phyloP scores from a whole-genome alignment of 2,329 filamentous ascomycete genomes.

The Colletotrichum coccodes region DNA sequence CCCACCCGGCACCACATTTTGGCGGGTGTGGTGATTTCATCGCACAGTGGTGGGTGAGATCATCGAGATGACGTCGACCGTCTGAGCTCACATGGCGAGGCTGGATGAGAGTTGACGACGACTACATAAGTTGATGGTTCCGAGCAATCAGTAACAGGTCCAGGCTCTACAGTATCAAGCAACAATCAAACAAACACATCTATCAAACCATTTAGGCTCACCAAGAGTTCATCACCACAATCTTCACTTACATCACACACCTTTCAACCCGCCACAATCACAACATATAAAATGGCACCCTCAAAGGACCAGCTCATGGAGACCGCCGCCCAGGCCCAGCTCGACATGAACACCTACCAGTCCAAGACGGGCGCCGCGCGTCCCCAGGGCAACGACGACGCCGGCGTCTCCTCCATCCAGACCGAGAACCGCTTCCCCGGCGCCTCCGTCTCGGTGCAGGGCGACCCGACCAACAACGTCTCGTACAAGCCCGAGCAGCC shows the following conservation, averaged over 20 bases:
- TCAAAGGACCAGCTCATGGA: conserved; percentile 49
- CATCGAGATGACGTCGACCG: conserved; percentile 32
- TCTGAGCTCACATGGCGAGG: conserved; percentile 17
- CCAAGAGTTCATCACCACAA: not conserved
- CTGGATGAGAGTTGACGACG: not conserved
- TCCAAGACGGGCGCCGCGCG: conserved; percentile 57
- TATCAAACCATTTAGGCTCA: not conserved
- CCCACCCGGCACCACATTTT: conserved; percentile 29
- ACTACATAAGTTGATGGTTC: conserved; percentile 24
- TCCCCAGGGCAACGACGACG: conserved; percentile 49
- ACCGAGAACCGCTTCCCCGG: conserved; percentile 54
- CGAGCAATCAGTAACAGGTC: not conserved
- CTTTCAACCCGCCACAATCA: not conserved
- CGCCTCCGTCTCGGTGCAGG: conserved; percentile 49
- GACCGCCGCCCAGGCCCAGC: conserved; percentile 57
- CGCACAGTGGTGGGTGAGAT: conserved; percentile 15
- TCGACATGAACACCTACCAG: conserved; percentile 58
- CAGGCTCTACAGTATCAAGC: not conserved
- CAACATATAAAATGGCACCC: conserved; percentile 37
- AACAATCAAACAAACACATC: not conserved
- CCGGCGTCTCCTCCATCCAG: conserved; percentile 52
- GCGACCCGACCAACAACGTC: conserved; percentile 56
- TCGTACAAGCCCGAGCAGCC: conserved; percentile 52
- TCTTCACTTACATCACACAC: not conserved
- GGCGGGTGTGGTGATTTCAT: conserved; percentile 33